Evolutionary conservation across 2,329 filamentous ascomycete species (phyloP).

Genomic region (Diaporthe aspalathi): DNA sequence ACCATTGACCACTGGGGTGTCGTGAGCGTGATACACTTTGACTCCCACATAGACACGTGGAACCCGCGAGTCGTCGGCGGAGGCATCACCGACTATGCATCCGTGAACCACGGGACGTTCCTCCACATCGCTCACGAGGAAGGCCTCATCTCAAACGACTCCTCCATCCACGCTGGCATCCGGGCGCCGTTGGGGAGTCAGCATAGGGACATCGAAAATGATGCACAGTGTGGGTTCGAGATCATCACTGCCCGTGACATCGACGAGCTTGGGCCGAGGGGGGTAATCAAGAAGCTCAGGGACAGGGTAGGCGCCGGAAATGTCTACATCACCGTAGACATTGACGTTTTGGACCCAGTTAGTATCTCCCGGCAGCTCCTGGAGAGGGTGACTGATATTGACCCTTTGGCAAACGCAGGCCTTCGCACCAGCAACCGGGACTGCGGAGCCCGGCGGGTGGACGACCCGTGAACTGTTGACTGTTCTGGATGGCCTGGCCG

Average conservation of each 20-base stretch:
- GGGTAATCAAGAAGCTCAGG: conserved; percentile 74
- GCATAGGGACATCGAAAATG: conserved; percentile 64
- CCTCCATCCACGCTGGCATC: conserved; percentile 70
- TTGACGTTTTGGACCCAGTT: conserved; percentile 80
- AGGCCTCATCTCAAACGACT: conserved; percentile 63
- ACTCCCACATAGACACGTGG: conserved; percentile 80
- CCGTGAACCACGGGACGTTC: conserved; percentile 70
- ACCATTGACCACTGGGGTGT: conserved; percentile 68
- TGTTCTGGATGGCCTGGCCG: conserved; percentile 77
- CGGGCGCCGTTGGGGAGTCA: conserved; percentile 61
- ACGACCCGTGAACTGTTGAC: conserved; percentile 80
- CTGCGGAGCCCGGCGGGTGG: conserved; percentile 84
- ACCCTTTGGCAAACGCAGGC: conserved; percentile 10
- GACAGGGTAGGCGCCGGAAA: conserved; percentile 61
- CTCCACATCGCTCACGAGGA: conserved; percentile 72
- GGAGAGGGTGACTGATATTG: conserved; percentile 57
- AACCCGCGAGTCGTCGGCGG: conserved; percentile 70
- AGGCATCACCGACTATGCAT: conserved; percentile 69
- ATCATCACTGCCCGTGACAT: conserved; percentile 73
- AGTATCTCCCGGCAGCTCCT: conserved; percentile 53
- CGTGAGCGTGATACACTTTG: conserved; percentile 73
- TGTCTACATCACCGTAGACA: conserved; percentile 81
- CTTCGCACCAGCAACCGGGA: conserved; percentile 70
- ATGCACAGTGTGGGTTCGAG: conserved; percentile 68
- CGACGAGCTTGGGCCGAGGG: conserved; percentile 74